phyloP scores from a whole-genome alignment of 1,284 basidiomycete species.

The Phellinidium pouzarii region DNA sequence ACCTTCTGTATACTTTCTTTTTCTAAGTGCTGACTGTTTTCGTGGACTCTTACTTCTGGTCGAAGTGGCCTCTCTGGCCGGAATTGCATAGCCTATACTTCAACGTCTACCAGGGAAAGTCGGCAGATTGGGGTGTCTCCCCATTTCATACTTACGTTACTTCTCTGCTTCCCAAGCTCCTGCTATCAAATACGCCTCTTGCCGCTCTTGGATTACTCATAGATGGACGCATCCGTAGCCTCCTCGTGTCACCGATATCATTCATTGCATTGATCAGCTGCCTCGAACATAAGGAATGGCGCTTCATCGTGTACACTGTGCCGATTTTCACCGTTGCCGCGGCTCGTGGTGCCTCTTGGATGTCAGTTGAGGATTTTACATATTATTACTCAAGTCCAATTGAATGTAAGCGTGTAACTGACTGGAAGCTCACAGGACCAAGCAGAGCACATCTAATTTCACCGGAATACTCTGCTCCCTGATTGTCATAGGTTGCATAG shows the following conservation, averaged over 20 bases:
- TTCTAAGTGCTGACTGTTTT: constrained; percentile 50
- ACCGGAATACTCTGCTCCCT: constrained; percentile 41
- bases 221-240: constrained; percentile 42
- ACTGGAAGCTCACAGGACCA: constrained; percentile 23
- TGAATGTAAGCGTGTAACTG: too few relatives aligned
- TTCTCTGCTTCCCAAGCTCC: constrained; percentile 70
- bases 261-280: constrained; percentile 68
- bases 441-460: constrained; percentile 34
- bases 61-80: constrained; percentile 71
- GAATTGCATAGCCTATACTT: constrained; percentile 79
- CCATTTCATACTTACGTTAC: constrained; percentile 71
- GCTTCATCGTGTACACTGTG: constrained; percentile 86
- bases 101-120: constrained; percentile 85
- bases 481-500: constrained; percentile 39
- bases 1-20: background rate
- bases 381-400: constrained; percentile 14
- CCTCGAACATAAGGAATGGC: constrained; percentile 92
- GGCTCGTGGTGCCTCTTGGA: constrained; percentile 51
- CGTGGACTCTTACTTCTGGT: constrained; percentile 89
- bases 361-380: constrained; percentile 34
- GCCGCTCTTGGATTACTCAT: constrained; percentile 42
- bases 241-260: constrained; percentile 45
- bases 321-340: constrained; percentile 80
- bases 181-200: constrained; percentile 64
- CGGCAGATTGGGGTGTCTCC: constrained; percentile 85